These are phyloP conservation scores for Penicillium italicum DNA, from an alignment of 2,329 filamentous ascomycete genomes.

Conservation along the genomic window DNA sequence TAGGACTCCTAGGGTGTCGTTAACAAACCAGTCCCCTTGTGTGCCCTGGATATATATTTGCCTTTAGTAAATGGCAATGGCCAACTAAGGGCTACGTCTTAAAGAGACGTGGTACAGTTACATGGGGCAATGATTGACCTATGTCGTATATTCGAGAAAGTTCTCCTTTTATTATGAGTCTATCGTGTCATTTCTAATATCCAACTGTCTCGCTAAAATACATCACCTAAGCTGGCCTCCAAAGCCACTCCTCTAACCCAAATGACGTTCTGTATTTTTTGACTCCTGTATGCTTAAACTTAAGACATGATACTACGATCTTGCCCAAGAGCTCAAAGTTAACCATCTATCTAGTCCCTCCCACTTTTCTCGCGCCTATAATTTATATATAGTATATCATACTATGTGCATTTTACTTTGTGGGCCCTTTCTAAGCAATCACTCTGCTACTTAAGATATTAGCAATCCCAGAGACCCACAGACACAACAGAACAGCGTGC, in stretches of 20 bases:
- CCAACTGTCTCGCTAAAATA: background rate
- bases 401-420: constrained; percentile 33
- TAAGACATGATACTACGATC: constrained; percentile 36
- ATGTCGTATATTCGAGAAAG: constrained; percentile 33
- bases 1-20: constrained; percentile 34
- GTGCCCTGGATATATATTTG: constrained; percentile 6
- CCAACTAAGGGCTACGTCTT: constrained; percentile 16
- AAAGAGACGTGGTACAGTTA: constrained; percentile 17
- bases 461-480: background rate
- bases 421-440: constrained; percentile 26
- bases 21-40: constrained; percentile 23
- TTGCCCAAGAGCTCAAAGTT: constrained; percentile 30
- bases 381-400: constrained; percentile 36
- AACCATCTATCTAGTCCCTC: constrained; percentile 21
- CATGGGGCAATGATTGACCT: constrained; percentile 28
- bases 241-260: constrained; percentile 22
- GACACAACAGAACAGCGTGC: background rate
- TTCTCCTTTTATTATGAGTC: constrained; percentile 31
- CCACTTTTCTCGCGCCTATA: constrained; percentile 30
- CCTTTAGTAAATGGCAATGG: constrained; percentile 18
- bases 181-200: background rate
- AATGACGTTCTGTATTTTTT: constrained; percentile 28
- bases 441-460: background rate
- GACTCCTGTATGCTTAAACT: constrained; percentile 32
- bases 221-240: constrained; percentile 29